Percentiles rank a stretch among this genome's conserved stretches.
phyloP scores from a whole-genome alignment of 768 basidiomycete species.

The Sarcodon sp. region DNA sequence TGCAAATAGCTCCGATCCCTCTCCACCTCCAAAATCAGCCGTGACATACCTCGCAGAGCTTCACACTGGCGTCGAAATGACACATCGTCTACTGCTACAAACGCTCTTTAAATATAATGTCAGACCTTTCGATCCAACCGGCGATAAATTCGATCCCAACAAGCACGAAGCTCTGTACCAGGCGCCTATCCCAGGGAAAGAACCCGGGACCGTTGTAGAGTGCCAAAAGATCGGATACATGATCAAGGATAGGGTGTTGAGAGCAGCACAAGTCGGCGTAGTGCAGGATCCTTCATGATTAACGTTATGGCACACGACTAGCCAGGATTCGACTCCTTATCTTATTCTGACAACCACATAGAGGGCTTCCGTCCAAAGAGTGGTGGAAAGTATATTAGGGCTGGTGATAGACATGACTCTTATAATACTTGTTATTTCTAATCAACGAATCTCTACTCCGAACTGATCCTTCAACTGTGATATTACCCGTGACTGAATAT shows the following conservation, averaged over 20 bases:
- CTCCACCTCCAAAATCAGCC: slow-evolving; percentile 33
- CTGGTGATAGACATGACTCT: no score
- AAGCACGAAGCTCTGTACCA: slow-evolving; percentile 92
- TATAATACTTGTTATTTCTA: slow-evolving; percentile 3
- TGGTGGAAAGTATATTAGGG: no score
- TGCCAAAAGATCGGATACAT: slow-evolving; percentile 86
- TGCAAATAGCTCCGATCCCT: slow-evolving; percentile 1
- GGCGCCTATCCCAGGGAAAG: slow-evolving; percentile 80
- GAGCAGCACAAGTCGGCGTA: slow-evolving; percentile 95
- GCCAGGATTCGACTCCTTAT: no score
- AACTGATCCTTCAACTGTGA: slow-evolving; percentile 44
- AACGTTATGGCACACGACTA: no score
- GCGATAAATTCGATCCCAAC: slow-evolving; percentile 93
- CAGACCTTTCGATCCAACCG: slow-evolving; percentile 83
- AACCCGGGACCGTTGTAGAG: slow-evolving; percentile 82
- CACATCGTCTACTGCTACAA: slow-evolving; percentile 79
- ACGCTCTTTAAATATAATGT: slow-evolving; percentile 89
- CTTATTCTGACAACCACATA: no score
- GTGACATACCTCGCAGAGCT: slow-evolving; percentile 55
- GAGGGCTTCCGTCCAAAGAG: no score
- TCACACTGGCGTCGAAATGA: slow-evolving; percentile 82
- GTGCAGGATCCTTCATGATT: slow-evolving; percentile 50
- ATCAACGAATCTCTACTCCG: slow-evolving; percentile 82
- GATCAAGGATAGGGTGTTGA: slow-evolving; percentile 87
- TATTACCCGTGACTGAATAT: slow-evolving; percentile 54